Evolutionary conservation across 306 rosid species (phyloP), one percentile per base, ranked within the genome.

Genomic region (Cotoneaster glaucophyllus): DNA sequence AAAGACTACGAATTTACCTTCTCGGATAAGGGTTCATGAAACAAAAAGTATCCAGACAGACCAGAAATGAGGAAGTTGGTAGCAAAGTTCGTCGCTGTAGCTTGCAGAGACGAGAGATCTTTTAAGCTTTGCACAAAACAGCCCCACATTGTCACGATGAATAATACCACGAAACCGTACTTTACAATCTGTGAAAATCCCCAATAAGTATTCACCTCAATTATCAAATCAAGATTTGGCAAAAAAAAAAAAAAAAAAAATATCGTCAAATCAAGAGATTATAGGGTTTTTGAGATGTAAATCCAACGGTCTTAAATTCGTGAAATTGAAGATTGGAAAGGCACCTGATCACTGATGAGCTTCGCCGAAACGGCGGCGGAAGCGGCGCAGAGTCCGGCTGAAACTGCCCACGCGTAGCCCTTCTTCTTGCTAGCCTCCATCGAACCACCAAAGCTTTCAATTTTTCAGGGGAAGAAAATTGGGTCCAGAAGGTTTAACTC

Each of bases 111-210:
- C 0, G 97, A 90, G 28, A 94, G 88, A 74, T 87, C 86, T 83
- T 90, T 92, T 7, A 94, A 92, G 81, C 97, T 94, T 78, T 94
- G 90, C 70, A 92, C 96, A 79, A 87, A 90, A 45, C 87, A 92
- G 66, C 82, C 89, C 98, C 98, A 94, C 98, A 94, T 94, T 10
- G 84, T 80, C 70, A 86, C 89, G 71, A 92, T 90, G 92, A 88
- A 90, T 4, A 87, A 66, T 24, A 90, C 13, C 63, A 92, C 92
- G 69, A 87, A 8, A 1, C 85, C 86, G 71, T 82, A 90, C 86
- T 85, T 89, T 37, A 85, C 22, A 73, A 88, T 79, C 93, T 93
- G 93, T n/a, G 64, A 13, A 68, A 65, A 71, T 34, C 15, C 64
- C 48, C 57, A 75, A 31, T 28, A 1, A 61, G n/a, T 34, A 31